phyloP scores from a whole-genome alignment of 306 rosid genomes.

The Prosopis cineraria region DNA sequence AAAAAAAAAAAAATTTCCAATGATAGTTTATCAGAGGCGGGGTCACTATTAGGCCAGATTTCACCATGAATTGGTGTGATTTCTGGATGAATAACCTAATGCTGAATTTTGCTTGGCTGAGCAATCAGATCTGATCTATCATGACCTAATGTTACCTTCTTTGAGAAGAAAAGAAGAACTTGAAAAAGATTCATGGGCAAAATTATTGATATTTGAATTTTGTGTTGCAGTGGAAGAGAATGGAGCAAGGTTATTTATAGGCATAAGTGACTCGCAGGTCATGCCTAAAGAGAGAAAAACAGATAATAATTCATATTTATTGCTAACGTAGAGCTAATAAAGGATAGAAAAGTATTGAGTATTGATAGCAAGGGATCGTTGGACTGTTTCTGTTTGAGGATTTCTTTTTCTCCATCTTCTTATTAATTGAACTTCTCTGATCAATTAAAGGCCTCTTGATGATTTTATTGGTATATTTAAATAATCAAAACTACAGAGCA shows the following conservation, averaged over 20 bases:
- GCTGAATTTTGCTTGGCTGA: not conserved
- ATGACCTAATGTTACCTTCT: not conserved
- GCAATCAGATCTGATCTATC: not conserved
- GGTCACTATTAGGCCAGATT: not conserved
- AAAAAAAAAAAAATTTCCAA: not conserved
- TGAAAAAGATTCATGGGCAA: too few species aligned
- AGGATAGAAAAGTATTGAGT: too few species aligned
- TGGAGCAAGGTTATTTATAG: too few species aligned
- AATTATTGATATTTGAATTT: too few species aligned
- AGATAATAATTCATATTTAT: too few species aligned
- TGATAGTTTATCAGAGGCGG: not conserved
- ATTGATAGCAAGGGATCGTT: too few species aligned
- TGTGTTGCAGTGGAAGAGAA: too few species aligned
- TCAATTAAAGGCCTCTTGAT: not conserved
- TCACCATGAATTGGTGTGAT: not conserved
- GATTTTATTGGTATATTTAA: not conserved
- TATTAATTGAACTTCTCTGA: not conserved
- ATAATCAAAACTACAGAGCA: not conserved
- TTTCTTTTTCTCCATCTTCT: not conserved
- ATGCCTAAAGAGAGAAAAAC: too few species aligned
- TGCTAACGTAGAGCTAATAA: too few species aligned
- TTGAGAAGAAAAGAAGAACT: not conserved
- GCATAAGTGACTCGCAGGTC: too few species aligned
- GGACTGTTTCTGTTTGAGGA: not conserved
- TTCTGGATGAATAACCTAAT: not conserved